Conservation (phyloP, 1,284 basidiomycete genomes). For the Cerrena zonata region DNA sequence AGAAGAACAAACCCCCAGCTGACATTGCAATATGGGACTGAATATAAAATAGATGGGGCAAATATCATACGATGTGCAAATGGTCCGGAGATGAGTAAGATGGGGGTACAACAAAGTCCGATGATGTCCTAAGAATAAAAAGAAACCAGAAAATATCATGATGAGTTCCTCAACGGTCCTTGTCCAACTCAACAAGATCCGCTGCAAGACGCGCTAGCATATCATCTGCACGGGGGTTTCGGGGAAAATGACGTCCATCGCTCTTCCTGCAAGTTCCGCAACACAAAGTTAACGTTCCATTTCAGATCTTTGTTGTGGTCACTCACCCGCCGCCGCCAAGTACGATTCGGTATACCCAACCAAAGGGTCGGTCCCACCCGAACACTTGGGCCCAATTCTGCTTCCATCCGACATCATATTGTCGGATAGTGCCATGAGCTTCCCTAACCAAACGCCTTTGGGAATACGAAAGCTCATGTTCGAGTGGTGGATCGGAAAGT, state of each 20-base stretch:
- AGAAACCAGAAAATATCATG: constrained; percentile 1
- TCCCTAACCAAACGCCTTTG: constrained; percentile 66
- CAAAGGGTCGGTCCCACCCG: constrained; percentile 46
- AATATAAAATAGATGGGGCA: background rate
- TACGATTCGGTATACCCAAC: constrained; percentile 48
- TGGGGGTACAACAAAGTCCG: constrained; percentile 3
- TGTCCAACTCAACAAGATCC: constrained; percentile 53
- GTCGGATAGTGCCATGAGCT: constrained; percentile 59
- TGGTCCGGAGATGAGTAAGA: constrained; percentile 4
- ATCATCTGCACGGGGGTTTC: constrained; percentile 59
- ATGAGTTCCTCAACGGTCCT: constrained; percentile 25
- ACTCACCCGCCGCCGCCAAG: constrained; percentile 61
- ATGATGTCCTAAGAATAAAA: background rate
- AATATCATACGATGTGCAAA: background rate
- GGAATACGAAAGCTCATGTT: constrained; percentile 65
- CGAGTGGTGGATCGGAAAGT: constrained; percentile 64
- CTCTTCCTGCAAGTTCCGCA: constrained; percentile 41
- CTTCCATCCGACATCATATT: constrained; percentile 76
- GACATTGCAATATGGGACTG: background rate
- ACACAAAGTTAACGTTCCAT: background rate
- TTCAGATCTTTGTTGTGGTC: background rate
- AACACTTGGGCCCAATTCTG: constrained; percentile 67
- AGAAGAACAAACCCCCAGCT: background rate
- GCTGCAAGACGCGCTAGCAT: constrained; percentile 56
- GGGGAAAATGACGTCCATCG: constrained; percentile 60